Base-by-base conservation (phyloP, 2,329 filamentous ascomycete species). In the Botryosphaeria dothidea region DNA sequence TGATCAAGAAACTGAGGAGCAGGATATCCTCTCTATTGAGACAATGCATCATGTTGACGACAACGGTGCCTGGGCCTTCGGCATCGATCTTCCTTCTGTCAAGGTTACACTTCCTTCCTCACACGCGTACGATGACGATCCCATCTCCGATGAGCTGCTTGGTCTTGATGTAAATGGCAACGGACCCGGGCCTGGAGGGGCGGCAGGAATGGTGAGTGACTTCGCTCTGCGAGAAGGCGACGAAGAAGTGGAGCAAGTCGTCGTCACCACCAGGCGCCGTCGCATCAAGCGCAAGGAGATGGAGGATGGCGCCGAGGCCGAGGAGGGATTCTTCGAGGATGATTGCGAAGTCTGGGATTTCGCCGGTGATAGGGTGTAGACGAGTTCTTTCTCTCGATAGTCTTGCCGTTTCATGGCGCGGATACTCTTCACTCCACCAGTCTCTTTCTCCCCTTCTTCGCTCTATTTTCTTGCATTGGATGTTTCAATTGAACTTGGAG, bases 281-380 rank as follows among this genome's bases (percentile, higher is more conserved):
- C 86, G 73, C 56, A 80, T 82, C 43, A 83, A 81, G 58, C 82
- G 84, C 61, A 71, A 75, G 65, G 75, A 79, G 41, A 76, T 79
- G 17, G 80, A 81, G 31, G 74, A 77, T 43, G 68, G 66, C 21
- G 76, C 74, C 52, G 88, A 88, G 49, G 90, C 92, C 65, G 86
- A 87, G 62, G 90, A 79, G 43, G 77, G 90, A 2, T 96, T 96
- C 77, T 96, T 96, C 72, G 93, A 97, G 78, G 92, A 97, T 74
- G 93, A 96, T 74, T 95, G 92, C 70, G 92, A 96, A 75, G 91
- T 97, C 65, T 84, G 96, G 68, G 92, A 96, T 79, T 96, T 95
- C 84, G 91, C 92, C 15, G 79, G 81, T 60, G 84, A 86, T 67
- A 77, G 84, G 49, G 84, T 86, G 0, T 79, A 67, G 74, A 64